Conservation (phyloP, 2,329 filamentous ascomycete species). For the Sporothrix luriei region DNA sequence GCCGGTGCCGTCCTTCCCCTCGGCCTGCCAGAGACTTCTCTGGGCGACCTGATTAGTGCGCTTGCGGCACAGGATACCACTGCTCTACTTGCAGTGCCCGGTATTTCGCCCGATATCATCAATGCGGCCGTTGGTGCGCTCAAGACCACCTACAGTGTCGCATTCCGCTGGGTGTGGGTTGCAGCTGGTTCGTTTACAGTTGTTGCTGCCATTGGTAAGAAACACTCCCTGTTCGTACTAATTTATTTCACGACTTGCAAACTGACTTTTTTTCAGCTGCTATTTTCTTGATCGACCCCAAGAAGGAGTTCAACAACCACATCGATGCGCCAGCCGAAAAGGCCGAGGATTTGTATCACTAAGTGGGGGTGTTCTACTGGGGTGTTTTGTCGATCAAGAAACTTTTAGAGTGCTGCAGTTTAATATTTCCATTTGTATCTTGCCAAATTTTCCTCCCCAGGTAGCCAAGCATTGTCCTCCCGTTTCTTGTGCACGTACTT, state of each 20-base stretch:
- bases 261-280: slow-evolving; percentile 26
- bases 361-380: neutral
- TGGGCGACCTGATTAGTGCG: slow-evolving; percentile 19
- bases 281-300: slow-evolving; percentile 43
- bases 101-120: slow-evolving; percentile 26
- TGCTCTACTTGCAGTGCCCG: neutral
- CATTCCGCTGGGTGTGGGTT: slow-evolving; percentile 30
- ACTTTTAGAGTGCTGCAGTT: neutral
- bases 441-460: no score
- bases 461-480: no score
- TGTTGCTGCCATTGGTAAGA: slow-evolving; percentile 28
- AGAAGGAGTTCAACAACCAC: slow-evolving; percentile 45
- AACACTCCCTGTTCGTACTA: neutral
- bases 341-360: slow-evolving; percentile 14
- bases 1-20: slow-evolving; percentile 29
- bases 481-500: no score
- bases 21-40: slow-evolving; percentile 26
- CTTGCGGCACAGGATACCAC: neutral
- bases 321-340: slow-evolving; percentile 46
- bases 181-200: slow-evolving; percentile 30
- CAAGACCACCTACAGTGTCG: slow-evolving; percentile 26
- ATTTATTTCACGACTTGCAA: no score
- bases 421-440: neutral
- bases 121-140: slow-evolving; percentile 26
- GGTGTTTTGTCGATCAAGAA: neutral